Evolutionary conservation across 2,329 filamentous ascomycete genomes (phyloP).

Genomic region (Lachnellula cervina): DNA sequence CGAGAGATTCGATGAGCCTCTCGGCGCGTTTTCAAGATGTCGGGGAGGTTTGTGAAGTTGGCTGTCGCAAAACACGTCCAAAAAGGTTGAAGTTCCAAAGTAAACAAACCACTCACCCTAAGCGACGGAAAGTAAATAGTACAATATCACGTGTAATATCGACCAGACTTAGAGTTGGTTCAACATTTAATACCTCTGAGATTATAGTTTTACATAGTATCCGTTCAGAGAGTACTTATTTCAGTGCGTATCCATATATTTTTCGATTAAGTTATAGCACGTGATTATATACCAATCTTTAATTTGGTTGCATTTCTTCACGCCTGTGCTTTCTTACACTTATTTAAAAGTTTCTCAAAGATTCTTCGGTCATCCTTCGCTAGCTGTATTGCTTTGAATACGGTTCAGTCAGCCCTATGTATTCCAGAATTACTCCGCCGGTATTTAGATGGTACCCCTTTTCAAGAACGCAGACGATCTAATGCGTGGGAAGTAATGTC

Average conservation of each 20-base stretch:
- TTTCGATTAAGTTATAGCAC: too few species aligned
- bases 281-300: neutral
- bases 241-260: too few species aligned
- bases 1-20: constrained; percentile 4
- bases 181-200: too few species aligned
- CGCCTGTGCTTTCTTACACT: too few species aligned
- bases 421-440: neutral
- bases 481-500: too few species aligned
- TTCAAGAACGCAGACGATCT: neutral
- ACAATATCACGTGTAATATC: neutral
- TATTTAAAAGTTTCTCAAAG: too few species aligned
- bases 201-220: too few species aligned
- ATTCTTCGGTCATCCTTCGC: too few species aligned
- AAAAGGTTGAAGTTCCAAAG: constrained; percentile 1
- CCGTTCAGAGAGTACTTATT: too few species aligned
- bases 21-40: neutral
- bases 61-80: constrained; percentile 4
- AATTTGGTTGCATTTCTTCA: neutral
- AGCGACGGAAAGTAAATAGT: neutral
- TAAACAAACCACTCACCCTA: constrained; percentile 2
- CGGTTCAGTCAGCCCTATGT: too few species aligned
- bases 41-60: neutral
- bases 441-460: neutral
- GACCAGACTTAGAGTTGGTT: too few species aligned
- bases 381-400: too few species aligned